phyloP scores from a whole-genome alignment of 495 filamentous ascomycete genomes.

The Aspergillus asperescens region DNA sequence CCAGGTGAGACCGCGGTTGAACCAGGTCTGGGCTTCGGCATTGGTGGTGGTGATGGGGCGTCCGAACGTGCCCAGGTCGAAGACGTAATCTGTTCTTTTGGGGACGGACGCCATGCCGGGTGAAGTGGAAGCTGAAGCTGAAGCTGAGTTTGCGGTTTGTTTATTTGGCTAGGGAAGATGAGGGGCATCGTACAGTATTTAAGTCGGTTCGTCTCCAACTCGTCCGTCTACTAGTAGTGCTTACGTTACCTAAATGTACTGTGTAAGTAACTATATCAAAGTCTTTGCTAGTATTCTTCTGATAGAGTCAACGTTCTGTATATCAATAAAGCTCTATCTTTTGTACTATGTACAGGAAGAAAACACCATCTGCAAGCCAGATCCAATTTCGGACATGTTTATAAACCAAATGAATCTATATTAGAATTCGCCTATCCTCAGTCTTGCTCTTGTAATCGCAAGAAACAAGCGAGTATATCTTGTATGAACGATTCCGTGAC shows the following conservation, averaged over 20 bases:
- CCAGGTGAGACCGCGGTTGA: conserved; percentile 26
- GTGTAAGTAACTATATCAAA: no score
- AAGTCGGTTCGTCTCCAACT: no score
- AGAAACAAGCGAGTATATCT: background rate
- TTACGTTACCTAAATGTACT: no score
- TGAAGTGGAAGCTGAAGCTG: no score
- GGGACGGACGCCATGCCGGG: background rate
- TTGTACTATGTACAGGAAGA: conserved; percentile 2
- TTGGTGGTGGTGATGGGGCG: conserved; percentile 41
- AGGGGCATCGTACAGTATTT: no score
- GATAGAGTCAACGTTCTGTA: background rate
- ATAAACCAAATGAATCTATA: conserved; percentile 4
- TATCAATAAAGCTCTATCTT: background rate
- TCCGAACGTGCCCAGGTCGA: conserved; percentile 49
- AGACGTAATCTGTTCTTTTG: conserved; percentile 18
- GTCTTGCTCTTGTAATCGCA: background rate
- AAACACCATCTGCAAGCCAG: background rate
- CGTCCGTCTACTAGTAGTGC: no score
- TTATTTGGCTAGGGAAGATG: background rate
- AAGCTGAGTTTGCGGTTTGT: no score
- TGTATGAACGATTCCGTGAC: background rate
- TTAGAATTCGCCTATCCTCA: background rate
- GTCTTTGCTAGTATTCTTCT: no score
- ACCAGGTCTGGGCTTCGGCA: conserved; percentile 23
- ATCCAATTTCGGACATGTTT: background rate